Percentiles rank a stretch among this genome's conserved stretches.
Evolutionary conservation across 495 filamentous ascomycete genomes (phyloP).

Genomic region (Thermochaetoides thermophila): DNA sequence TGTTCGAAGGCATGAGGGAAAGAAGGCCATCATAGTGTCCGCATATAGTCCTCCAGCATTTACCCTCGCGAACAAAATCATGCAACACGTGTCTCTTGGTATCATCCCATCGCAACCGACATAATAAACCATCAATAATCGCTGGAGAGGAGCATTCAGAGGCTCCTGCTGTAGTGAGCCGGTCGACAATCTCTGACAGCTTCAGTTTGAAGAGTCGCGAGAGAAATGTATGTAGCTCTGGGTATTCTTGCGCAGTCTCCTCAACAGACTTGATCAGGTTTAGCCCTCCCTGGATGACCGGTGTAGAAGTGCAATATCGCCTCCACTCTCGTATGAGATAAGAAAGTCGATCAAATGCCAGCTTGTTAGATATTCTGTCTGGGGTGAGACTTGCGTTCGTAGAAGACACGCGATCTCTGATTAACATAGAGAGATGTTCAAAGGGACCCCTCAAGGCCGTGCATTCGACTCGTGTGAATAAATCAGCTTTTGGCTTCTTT

Average conservation of each 20-base stretch:
- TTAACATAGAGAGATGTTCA: slow-evolving; percentile 5
- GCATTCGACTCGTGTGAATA: too few species aligned
- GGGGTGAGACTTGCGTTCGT: neutral
- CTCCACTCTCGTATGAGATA: slow-evolving; percentile 15
- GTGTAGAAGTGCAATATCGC: neutral
- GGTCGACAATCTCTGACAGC: slow-evolving; percentile 4
- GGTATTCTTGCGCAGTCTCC: slow-evolving; percentile 2
- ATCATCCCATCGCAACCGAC: slow-evolving; percentile 11
- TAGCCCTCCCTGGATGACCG: slow-evolving; percentile 2
- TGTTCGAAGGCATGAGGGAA: slow-evolving; percentile 10
- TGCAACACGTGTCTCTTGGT: slow-evolving; percentile 8
- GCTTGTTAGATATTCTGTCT: slow-evolving; percentile 5
- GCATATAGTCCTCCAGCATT: slow-evolving; percentile 18
- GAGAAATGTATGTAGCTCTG: slow-evolving; percentile 14
- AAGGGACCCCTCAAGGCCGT: too few species aligned
- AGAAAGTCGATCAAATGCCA: slow-evolving; percentile 14
- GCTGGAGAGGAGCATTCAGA: neutral
- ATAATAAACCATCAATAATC: slow-evolving; percentile 5
- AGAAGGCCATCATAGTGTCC: slow-evolving; percentile 12
- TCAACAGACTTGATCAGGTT: slow-evolving; percentile 9
- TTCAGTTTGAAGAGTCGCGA: slow-evolving; percentile 15
- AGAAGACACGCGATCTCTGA: slow-evolving; percentile 2
- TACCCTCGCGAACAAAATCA: slow-evolving; percentile 17
- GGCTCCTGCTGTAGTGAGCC: neutral
- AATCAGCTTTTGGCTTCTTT: slow-evolving; percentile 8